Percentiles rank a stretch among this genome's conserved stretches.
Conservation (phyloP, 805 yeast species). For the Cyberlindnera mississippiensis region DNA sequence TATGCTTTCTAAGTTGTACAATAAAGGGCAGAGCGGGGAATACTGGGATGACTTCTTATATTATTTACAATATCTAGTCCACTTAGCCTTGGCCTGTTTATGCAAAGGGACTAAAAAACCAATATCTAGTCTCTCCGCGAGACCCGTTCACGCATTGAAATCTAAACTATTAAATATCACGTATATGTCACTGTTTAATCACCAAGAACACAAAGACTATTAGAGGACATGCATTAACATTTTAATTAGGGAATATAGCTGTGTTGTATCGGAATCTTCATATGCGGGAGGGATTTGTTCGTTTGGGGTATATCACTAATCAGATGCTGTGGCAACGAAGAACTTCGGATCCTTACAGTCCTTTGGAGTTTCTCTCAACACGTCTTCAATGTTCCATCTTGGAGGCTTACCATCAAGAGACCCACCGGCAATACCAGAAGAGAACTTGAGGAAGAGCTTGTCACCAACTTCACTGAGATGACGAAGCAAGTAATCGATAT, state of each 20-base stretch:
- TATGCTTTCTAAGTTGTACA: too few species aligned
- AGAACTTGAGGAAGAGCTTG: constrained; percentile 64
- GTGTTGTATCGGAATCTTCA: not conserved
- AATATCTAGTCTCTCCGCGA: too few species aligned
- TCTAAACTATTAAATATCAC: too few species aligned
- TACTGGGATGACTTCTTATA: too few species aligned
- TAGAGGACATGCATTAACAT: not conserved
- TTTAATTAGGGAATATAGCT: too few species aligned
- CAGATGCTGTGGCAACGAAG: constrained; percentile 27
- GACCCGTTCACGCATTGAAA: too few species aligned
- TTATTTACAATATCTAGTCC: too few species aligned
- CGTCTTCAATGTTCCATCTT: constrained; percentile 78
- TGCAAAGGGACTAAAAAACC: too few species aligned
- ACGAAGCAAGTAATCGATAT: constrained; percentile 74
- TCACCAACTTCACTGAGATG: constrained; percentile 79
- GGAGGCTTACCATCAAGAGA: constrained; percentile 59
- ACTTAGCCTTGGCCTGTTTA: too few species aligned
- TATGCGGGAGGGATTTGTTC: not conserved
- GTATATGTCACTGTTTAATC: too few species aligned
- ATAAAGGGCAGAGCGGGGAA: too few species aligned
- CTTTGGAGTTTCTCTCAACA: constrained; percentile 63
- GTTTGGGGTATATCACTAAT: not conserved
- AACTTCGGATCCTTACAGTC: constrained; percentile 46
- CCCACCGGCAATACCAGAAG: constrained; percentile 73
- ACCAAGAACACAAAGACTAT: not conserved